Conservation (phyloP, 1,284 basidiomycete genomes). For the Stygiomarasmius scandens region DNA sequence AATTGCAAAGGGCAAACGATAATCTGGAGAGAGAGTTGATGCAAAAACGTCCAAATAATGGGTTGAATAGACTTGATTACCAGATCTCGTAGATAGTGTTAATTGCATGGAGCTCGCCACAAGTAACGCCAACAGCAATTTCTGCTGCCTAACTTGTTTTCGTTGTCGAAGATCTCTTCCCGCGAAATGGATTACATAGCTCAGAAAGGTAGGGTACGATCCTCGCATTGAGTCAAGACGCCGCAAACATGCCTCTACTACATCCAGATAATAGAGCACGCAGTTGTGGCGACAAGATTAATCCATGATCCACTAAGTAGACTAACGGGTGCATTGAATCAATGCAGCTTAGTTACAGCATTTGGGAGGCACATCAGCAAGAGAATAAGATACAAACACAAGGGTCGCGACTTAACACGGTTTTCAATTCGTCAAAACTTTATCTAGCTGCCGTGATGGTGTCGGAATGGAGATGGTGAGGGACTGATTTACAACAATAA, state of each 20-base stretch:
- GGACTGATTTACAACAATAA: slow-evolving; percentile 19
- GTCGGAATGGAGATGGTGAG: slow-evolving; percentile 24
- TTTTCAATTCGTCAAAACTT: neutral
- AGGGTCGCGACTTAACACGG: neutral
- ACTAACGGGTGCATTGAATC: neutral
- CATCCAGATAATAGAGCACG: neutral
- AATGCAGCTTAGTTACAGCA: neutral
- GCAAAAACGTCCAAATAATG: neutral
- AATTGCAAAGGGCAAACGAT: slow-evolving; percentile 58
- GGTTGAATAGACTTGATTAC: neutral
- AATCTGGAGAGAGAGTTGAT: slow-evolving; percentile 21
- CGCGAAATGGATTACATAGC: neutral
- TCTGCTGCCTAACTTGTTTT: neutral
- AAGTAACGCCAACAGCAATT: too few relatives aligned
- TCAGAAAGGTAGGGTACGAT: neutral
- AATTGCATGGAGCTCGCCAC: too few relatives aligned
- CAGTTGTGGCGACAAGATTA: neutral
- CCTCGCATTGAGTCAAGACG: neutral
- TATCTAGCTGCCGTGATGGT: neutral
- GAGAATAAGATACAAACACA: neutral
- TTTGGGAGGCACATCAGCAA: neutral
- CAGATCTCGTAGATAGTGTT: neutral
- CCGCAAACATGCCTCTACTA: neutral
- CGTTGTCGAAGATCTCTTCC: neutral
- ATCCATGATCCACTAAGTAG: neutral